Conservation (phyloP, 1,139 yeast species). For the Blastobotrys capitulatus region DNA sequence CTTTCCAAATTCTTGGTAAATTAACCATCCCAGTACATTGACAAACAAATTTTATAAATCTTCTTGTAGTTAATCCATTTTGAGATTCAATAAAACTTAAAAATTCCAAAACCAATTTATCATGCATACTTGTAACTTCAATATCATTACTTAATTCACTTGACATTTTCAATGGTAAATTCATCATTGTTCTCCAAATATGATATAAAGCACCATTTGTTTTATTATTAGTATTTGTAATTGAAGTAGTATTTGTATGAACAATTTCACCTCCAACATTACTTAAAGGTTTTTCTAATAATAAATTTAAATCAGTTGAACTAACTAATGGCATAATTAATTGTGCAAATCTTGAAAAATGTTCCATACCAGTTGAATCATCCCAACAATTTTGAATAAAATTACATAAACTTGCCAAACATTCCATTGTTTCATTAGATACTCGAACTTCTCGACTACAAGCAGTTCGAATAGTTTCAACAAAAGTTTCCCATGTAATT, state of each 20-base stretch:
- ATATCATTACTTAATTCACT: neutral
- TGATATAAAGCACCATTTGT: neutral
- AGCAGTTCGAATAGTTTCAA: constrained; percentile 12
- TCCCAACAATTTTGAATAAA: constrained; percentile 14
- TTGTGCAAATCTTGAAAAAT: constrained; percentile 4
- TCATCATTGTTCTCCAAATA: constrained; percentile 2
- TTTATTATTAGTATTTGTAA: neutral
- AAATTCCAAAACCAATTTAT: neutral
- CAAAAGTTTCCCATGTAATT: constrained; percentile 1
- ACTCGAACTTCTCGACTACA: constrained; percentile 22
- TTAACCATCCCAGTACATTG: neutral
- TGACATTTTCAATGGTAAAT: neutral
- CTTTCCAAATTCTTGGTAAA: neutral
- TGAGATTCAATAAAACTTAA: neutral
- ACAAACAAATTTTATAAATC: neutral
- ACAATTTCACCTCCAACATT: neutral
- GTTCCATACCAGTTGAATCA: neutral
- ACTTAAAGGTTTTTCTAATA: neutral
- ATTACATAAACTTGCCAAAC: constrained; percentile 19
- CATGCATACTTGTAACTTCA: neutral
- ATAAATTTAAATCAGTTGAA: neutral
- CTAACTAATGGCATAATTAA: constrained; percentile 3
- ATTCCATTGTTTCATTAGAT: constrained; percentile 21
- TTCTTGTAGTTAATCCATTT: neutral
- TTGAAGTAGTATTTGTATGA: neutral